Percentiles rank a stretch among this genome's conserved stretches.
Evolutionary conservation across 2,329 filamentous ascomycete species (phyloP).

Genomic region (Aureobasidium melanogenum): DNA sequence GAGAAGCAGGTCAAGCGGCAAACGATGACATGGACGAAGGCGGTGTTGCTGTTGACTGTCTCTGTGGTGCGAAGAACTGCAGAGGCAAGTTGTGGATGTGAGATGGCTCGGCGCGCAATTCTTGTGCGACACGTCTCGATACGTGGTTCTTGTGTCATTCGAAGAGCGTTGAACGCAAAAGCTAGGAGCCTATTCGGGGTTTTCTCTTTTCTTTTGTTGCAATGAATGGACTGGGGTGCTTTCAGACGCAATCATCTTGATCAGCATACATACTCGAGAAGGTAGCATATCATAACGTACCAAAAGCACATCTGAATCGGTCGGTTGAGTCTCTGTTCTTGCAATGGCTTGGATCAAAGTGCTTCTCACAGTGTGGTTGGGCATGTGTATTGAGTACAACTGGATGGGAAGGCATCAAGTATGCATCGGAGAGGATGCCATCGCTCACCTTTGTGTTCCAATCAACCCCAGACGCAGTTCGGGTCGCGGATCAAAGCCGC

Average conservation of each 20-base stretch:
- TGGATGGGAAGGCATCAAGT: neutral
- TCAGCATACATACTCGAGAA: too few relatives aligned
- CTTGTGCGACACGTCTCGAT: too few relatives aligned
- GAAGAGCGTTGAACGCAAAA: too few relatives aligned
- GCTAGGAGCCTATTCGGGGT: too few relatives aligned
- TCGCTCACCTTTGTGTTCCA: neutral
- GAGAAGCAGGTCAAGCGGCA: slow-evolving; percentile 22
- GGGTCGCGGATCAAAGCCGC: neutral
- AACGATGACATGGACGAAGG: slow-evolving; percentile 22
- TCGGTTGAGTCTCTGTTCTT: neutral
- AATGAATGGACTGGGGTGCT: too few relatives aligned
- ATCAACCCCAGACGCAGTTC: neutral
- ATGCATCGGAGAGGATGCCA: neutral
- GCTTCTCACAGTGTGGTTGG: neutral
- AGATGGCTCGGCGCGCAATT: too few relatives aligned
- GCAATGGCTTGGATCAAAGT: neutral
- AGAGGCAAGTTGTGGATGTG: slow-evolving; percentile 58
- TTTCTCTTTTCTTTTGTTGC: too few relatives aligned
- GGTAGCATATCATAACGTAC: too few relatives aligned
- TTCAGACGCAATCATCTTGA: too few relatives aligned
- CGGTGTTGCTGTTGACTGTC: slow-evolving; percentile 34
- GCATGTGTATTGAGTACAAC: neutral
- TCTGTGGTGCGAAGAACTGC: slow-evolving; percentile 58
- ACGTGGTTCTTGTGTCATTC: too few relatives aligned
- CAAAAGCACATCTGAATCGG: too few relatives aligned